Evolutionary conservation across 1,284 basidiomycete species (phyloP).

Genomic region (Cutaneotrichosporon cavernicola): DNA sequence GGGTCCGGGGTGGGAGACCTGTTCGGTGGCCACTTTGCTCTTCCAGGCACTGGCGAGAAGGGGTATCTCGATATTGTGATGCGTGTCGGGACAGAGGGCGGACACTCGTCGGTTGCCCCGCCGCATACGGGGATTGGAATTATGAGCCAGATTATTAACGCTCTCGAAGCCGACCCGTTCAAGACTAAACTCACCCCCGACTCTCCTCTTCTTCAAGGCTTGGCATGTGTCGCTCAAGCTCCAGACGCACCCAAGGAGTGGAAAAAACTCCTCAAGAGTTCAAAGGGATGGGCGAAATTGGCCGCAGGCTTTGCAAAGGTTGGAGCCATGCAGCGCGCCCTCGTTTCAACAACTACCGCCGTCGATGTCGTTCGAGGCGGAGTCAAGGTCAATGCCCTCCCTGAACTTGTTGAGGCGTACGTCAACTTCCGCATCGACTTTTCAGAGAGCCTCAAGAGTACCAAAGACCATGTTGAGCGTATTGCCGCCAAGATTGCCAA

Average conservation of each 20-base stretch:
- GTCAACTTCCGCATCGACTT: slow-evolving; percentile 54
- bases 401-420: slow-evolving; percentile 39
- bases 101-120: slow-evolving; percentile 55
- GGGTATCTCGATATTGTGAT: slow-evolving; percentile 50
- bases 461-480: slow-evolving; percentile 38
- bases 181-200: slow-evolving; percentile 42
- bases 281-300: slow-evolving; percentile 48
- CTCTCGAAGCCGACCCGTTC: slow-evolving; percentile 53
- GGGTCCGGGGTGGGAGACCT: slow-evolving; percentile 41
- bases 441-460: slow-evolving; percentile 38
- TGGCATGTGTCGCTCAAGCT: slow-evolving; percentile 54
- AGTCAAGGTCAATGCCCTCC: slow-evolving; percentile 44
- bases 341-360: slow-evolving; percentile 45
- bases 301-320: slow-evolving; percentile 23
- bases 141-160: slow-evolving; percentile 49
- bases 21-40: slow-evolving; percentile 45
- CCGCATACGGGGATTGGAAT: slow-evolving; percentile 56
- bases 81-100: slow-evolving; percentile 48
- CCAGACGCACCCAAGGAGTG: slow-evolving; percentile 43
- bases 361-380: slow-evolving; percentile 49
- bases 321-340: slow-evolving; percentile 8
- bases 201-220: slow-evolving; percentile 52
- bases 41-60: slow-evolving; percentile 48
- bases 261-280: slow-evolving; percentile 36
- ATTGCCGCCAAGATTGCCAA: slow-evolving; percentile 38